phyloP scores from a whole-genome alignment of 202 grass and related monocot species.

The Bolboschoenoplectus hybrid region DNA sequence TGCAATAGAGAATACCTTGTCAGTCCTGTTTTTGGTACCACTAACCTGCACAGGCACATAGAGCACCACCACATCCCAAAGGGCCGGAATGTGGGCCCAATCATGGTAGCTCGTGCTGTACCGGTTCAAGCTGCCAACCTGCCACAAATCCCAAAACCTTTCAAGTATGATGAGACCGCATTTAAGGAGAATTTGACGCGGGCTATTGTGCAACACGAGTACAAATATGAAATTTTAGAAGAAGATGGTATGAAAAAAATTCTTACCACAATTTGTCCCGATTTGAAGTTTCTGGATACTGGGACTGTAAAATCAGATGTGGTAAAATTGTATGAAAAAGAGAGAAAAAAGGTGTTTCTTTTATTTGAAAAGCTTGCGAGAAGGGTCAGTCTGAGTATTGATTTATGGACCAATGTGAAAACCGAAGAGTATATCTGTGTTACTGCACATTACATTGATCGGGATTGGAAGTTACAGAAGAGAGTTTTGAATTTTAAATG shows the following conservation, averaged over 20 bases:
- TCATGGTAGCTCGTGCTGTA: constrained; percentile 36
- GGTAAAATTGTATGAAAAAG: constrained; percentile 38
- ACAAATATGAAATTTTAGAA: constrained; percentile 39
- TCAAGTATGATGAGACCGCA: constrained; percentile 32
- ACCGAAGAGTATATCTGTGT: constrained; percentile 40
- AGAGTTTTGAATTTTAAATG: constrained; percentile 39
- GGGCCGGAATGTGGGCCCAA: constrained; percentile 27
- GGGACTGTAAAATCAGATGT: constrained; percentile 34
- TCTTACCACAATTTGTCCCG: constrained; percentile 34
- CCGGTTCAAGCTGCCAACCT: constrained; percentile 12
- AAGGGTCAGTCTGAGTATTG: constrained; percentile 41
- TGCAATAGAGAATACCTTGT: constrained; percentile 40
- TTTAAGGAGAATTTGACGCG: constrained; percentile 34
- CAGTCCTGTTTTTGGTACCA: constrained; percentile 42
- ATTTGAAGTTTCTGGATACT: constrained; percentile 37
- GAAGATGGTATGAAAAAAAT: constrained; percentile 30
- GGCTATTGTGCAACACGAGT: constrained; percentile 35
- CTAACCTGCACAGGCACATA: constrained; percentile 36
- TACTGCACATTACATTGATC: constrained; percentile 40
- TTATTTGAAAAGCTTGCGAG: constrained; percentile 38
- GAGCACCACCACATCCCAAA: constrained; percentile 41
- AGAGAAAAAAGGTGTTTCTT: constrained; percentile 36
- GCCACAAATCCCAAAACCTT: constrained; percentile 26
- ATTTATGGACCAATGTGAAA: constrained; percentile 45
- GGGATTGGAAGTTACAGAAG: constrained; percentile 41